phyloP scores from a whole-genome alignment of 768 basidiomycete species.

The Ramaria sp. region DNA sequence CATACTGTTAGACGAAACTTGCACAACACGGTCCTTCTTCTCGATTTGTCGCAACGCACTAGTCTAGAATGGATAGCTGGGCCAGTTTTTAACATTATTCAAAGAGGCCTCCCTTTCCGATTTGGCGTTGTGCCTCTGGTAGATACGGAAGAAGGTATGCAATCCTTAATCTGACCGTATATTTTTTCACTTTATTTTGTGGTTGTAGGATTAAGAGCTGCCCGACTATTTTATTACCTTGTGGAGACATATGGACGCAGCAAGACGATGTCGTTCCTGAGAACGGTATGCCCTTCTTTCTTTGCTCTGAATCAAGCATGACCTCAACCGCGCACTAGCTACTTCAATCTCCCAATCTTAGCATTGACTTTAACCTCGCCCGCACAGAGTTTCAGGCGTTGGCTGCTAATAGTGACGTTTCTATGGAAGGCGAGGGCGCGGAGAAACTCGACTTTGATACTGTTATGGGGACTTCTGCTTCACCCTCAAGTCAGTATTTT shows the following conservation, averaged over 20 bases:
- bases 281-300: slow-evolving; percentile 27
- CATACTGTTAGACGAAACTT: slow-evolving; percentile 66
- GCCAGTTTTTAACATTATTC: slow-evolving; percentile 58
- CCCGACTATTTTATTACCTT: slow-evolving; percentile 58
- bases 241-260: slow-evolving; percentile 51
- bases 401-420: slow-evolving; percentile 17
- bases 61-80: slow-evolving; percentile 53
- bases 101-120: slow-evolving; percentile 62
- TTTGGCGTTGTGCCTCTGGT: slow-evolving; percentile 79
- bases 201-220: slow-evolving; percentile 50
- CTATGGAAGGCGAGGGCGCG: slow-evolving; percentile 15
- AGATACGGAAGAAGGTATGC: slow-evolving; percentile 33
- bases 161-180: slow-evolving; percentile 1
- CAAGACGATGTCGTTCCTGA: slow-evolving; percentile 51
- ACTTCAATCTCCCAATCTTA: slow-evolving; percentile 19
- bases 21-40: slow-evolving; percentile 69
- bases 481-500: slow-evolving; percentile 12
- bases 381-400: slow-evolving; percentile 29
- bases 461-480: slow-evolving; percentile 19
- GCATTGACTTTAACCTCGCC: slow-evolving; percentile 34
- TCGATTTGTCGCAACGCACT: slow-evolving; percentile 63
- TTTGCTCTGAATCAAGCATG: slow-evolving; percentile 21
- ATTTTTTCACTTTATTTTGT: neutral
- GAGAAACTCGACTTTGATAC: slow-evolving; percentile 24
- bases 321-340: slow-evolving; percentile 23